Evolutionary conservation across 352 stramenopile genomes (phyloP), one percentile per base, ranked within the genome.

Genomic region (Pythium oligandrum): DNA sequence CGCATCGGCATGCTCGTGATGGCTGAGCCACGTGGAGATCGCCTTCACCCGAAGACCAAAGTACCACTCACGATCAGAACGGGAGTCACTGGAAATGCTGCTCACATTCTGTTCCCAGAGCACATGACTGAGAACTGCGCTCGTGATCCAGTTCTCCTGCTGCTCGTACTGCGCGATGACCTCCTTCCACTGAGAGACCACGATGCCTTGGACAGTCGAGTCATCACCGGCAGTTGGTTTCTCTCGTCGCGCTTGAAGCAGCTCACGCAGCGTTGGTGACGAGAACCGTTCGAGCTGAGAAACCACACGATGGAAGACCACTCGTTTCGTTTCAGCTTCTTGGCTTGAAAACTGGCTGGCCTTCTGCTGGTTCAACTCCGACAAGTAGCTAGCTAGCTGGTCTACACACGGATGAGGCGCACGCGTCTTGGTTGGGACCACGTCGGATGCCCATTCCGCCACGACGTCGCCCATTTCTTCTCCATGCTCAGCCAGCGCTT

Each of bases 31-130:
- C 36, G 59, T 53, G 56, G 70, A 76, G 32, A 85, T 58, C 5
- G 76, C 74, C 37, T 88, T 88, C 9, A 76, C 58, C 10, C 67
- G 66, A 17, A 86, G 62, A 6, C 76, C 81, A 59, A 91, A 88
- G 40, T 59, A 26, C 55, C 57, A 68, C 8, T 48, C 32, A 5
- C 26, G 53, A 10, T 59, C 52, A 3, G 48, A 46, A 0, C 31
- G 1, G 1, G 47, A 47, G 17, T 50, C 36, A 37, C 33, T 40
- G 4, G 9, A 12, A 43, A 54, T 26, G 17, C 17, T 26, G 17
- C 37, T 43, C 36, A 12, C 46, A 26, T 62, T 35, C 6, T 53
- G 43, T n/a, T 64, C 30, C 7, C 63, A 44, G 44, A 77, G 40
- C 10, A 78, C 44, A 44, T 75, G 48, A 38, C 64, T 74, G 9